phyloP scores from a whole-genome alignment of 2,329 filamentous ascomycete species.

The Akanthomyces uredinophilus region DNA sequence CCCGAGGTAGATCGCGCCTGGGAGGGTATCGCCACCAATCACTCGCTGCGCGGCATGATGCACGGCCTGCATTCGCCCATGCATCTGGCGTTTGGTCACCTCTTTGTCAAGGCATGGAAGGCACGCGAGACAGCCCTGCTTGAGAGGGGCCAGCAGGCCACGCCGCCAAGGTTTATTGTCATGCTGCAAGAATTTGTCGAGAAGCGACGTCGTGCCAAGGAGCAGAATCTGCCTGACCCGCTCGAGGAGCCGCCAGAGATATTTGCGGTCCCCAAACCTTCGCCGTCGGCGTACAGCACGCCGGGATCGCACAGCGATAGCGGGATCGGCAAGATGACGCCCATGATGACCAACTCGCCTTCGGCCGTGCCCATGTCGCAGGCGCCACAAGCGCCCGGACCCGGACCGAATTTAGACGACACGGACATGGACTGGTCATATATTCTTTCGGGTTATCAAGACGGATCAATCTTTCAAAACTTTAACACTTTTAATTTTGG shows the following conservation, averaged over 20 bases:
- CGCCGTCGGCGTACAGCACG: constrained; percentile 17
- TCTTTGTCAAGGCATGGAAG: constrained; percentile 60
- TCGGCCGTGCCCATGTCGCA: background rate
- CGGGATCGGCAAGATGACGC: constrained; percentile 9
- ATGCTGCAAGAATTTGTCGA: constrained; percentile 42
- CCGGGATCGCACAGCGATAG: constrained; percentile 14
- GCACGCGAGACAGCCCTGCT: constrained; percentile 46
- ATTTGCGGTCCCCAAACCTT: background rate
- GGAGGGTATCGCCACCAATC: constrained; percentile 51
- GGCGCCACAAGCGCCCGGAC: background rate
- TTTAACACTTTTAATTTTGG: constrained; percentile 24
- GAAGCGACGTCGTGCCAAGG: constrained; percentile 27
- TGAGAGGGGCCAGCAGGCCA: constrained; percentile 37
- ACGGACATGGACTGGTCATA: constrained; percentile 46
- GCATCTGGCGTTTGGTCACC: constrained; percentile 51
- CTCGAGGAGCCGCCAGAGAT: constrained; percentile 1
- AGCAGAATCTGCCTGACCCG: constrained; percentile 22
- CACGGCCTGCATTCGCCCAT: constrained; percentile 49
- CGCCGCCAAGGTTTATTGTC: constrained; percentile 43
- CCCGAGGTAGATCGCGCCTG: constrained; percentile 54
- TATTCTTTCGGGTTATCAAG: constrained; percentile 39
- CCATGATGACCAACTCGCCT: background rate
- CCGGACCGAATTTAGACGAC: constrained; percentile 24
- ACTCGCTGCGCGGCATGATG: constrained; percentile 45
- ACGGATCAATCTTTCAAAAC: constrained; percentile 27